Evolutionary conservation across 2,329 filamentous ascomycete species (phyloP).

Genomic region (Balansia obtecta): DNA sequence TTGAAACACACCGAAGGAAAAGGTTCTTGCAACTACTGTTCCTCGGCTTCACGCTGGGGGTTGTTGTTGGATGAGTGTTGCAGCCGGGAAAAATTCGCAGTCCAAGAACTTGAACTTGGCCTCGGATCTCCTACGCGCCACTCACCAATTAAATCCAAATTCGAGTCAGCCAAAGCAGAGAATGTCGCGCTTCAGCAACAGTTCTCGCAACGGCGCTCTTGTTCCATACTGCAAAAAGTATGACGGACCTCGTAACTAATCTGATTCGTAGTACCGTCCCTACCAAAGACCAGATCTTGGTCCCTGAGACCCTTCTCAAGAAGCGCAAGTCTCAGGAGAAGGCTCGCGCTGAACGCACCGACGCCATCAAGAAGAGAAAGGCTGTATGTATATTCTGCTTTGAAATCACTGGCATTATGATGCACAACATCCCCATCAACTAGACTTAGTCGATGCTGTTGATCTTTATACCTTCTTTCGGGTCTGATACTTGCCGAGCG

Average conservation of each 20-base stretch:
- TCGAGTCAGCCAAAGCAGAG: slow-evolving; percentile 81
- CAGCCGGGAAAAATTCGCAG: background rate
- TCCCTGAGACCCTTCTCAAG: slow-evolving; percentile 99
- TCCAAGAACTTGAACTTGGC: slow-evolving; percentile 4
- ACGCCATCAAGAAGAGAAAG: slow-evolving; percentile 77
- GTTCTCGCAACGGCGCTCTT: slow-evolving; percentile 78
- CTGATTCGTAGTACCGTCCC: slow-evolving; percentile 70
- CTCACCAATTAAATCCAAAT: slow-evolving; percentile 71
- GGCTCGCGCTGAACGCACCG: slow-evolving; percentile 78
- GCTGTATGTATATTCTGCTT: slow-evolving; percentile 55
- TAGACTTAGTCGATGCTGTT: slow-evolving; percentile 97
- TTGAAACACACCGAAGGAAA: slow-evolving; percentile 16
- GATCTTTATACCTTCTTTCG: slow-evolving; percentile 96
- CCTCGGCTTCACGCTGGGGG: slow-evolving; percentile 38
- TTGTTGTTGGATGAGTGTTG: slow-evolving; percentile 62
- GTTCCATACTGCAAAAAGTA: slow-evolving; percentile 43
- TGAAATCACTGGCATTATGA: slow-evolving; percentile 46
- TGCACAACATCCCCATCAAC: slow-evolving; percentile 83
- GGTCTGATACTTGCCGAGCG: slow-evolving; percentile 59
- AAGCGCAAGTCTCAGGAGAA: slow-evolving; percentile 99
- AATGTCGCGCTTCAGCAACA: slow-evolving; percentile 88
- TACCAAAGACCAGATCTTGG: slow-evolving; percentile 88
- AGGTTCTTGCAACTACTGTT: slow-evolving; percentile 21
- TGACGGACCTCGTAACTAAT: slow-evolving; percentile 68
- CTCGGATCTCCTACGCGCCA: slow-evolving; percentile 10